phyloP scores from a whole-genome alignment of 1,139 yeast genomes.

The Taphrina wiesneri region DNA sequence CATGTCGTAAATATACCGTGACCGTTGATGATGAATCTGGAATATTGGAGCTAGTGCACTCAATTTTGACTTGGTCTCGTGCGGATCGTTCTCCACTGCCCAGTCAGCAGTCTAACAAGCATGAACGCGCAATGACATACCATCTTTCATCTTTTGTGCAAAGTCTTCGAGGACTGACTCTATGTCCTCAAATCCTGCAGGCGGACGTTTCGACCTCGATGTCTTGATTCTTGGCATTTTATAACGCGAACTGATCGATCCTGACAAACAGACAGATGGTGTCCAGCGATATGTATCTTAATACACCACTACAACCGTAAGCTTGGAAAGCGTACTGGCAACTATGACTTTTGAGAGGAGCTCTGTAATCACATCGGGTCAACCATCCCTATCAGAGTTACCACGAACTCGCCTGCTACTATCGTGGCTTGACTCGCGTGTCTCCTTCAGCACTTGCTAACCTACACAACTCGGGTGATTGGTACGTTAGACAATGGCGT shows the following conservation, averaged over 20 bases:
- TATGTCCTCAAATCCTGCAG: constrained; percentile 69
- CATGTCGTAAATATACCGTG: constrained; percentile 73
- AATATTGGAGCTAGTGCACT: constrained; percentile 73
- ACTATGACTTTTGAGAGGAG: too few species aligned
- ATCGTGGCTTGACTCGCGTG: not conserved
- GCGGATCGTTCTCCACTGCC: constrained; percentile 37
- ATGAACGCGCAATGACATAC: not conserved
- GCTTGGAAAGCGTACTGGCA: too few species aligned
- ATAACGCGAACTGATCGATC: too few species aligned
- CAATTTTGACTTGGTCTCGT: constrained; percentile 48
- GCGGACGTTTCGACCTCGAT: constrained; percentile 31
- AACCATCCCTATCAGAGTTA: too few species aligned
- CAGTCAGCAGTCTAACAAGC: not conserved
- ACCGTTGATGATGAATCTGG: constrained; percentile 69
- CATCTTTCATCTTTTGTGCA: constrained; percentile 60
- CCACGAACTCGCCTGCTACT: too few species aligned
- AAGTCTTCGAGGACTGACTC: constrained; percentile 69
- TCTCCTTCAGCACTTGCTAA: too few species aligned
- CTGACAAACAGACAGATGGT: too few species aligned
- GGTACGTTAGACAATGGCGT: not conserved
- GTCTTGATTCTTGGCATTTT: constrained; percentile 33
- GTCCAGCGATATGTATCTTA: too few species aligned
- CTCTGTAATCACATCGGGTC: too few species aligned
- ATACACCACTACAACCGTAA: too few species aligned
- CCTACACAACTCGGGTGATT: not conserved